Percentiles rank a stretch among this genome's conserved stretches.
Evolutionary conservation across 805 yeast species (phyloP).

Genomic region (Candida gorgasii): DNA sequence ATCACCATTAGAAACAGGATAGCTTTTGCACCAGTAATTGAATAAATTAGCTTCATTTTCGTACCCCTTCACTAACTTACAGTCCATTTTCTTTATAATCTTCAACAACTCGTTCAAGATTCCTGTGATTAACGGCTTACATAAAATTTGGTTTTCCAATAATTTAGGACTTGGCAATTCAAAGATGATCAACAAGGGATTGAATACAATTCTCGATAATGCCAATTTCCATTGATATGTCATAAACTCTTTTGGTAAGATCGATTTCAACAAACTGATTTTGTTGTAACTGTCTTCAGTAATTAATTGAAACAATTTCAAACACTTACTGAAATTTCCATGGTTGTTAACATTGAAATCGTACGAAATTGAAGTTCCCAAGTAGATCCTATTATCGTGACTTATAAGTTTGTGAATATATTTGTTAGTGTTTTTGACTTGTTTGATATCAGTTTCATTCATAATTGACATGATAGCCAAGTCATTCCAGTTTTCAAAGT

Average conservation of each 20-base stretch:
- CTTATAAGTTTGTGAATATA: conserved; percentile 37
- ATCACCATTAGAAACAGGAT: conserved; percentile 27
- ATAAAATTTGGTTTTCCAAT: conserved; percentile 66
- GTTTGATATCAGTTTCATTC: conserved; percentile 61
- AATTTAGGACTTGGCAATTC: conserved; percentile 66
- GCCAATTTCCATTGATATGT: conserved; percentile 86
- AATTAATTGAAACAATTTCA: conserved; percentile 33
- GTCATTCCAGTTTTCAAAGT: conserved; percentile 28
- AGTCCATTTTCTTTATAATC: conserved; percentile 75
- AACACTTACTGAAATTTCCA: conserved; percentile 19
- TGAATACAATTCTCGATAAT: conserved; percentile 73
- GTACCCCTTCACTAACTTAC: conserved; percentile 66
- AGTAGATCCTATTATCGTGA: conserved; percentile 44
- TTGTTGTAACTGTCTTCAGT: conserved; percentile 36
- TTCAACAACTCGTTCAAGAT: conserved; percentile 71
- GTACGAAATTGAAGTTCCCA: conserved; percentile 30
- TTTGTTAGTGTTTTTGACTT: conserved; percentile 20
- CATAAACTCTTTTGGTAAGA: conserved; percentile 56
- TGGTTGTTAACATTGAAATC: conserved; percentile 14
- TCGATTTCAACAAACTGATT: conserved; percentile 50
- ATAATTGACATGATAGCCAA: conserved; percentile 53
- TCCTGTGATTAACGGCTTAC: conserved; percentile 84
- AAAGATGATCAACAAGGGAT: conserved; percentile 71
- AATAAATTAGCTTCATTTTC: conserved; percentile 66
- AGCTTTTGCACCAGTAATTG: conserved; percentile 51